Conservation (phyloP, 192 early-diverging fungal genomes). For the Oehlia diaphana region DNA sequence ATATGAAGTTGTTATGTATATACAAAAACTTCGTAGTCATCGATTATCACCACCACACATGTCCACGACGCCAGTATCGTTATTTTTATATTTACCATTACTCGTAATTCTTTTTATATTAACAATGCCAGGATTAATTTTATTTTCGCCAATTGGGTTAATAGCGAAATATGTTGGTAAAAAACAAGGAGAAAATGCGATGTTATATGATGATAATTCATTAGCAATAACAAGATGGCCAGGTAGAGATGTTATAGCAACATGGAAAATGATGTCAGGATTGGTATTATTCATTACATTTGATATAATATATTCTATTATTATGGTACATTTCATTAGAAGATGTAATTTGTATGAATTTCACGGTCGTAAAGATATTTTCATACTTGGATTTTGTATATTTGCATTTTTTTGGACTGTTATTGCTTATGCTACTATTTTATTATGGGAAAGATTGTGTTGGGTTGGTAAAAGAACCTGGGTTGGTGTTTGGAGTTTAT, state of each 20-base stretch:
- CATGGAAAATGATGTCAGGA: slow-evolving; percentile 45
- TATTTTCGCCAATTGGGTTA: slow-evolving; percentile 39
- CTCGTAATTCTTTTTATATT: slow-evolving; percentile 32
- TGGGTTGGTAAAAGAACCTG: slow-evolving; percentile 20
- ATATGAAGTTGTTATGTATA: slow-evolving; percentile 36
- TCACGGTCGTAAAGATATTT: not conserved
- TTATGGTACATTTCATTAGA: slow-evolving; percentile 1
- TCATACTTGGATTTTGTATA: not conserved
- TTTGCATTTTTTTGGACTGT: slow-evolving; percentile 6
- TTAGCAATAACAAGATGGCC: slow-evolving; percentile 49
- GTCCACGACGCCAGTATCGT: slow-evolving; percentile 27
- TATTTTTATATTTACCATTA: slow-evolving; percentile 34
- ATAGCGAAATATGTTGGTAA: slow-evolving; percentile 41
- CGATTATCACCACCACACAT: slow-evolving; percentile 37
- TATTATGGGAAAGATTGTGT: slow-evolving; percentile 19
- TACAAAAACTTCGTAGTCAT: slow-evolving; percentile 35
- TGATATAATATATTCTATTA: slow-evolving; percentile 11
- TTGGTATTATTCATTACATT: slow-evolving; percentile 31
- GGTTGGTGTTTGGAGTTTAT: slow-evolving; percentile 21
- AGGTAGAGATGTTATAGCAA: slow-evolving; percentile 48
- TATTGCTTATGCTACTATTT: slow-evolving; percentile 15
- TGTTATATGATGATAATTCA: slow-evolving; percentile 45
- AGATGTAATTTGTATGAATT: not conserved
- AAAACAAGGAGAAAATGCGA: slow-evolving; percentile 41
- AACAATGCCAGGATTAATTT: slow-evolving; percentile 38